Base-by-base conservation (phyloP, 2,329 filamentous ascomycete genomes). In the Xylaria sp. region DNA sequence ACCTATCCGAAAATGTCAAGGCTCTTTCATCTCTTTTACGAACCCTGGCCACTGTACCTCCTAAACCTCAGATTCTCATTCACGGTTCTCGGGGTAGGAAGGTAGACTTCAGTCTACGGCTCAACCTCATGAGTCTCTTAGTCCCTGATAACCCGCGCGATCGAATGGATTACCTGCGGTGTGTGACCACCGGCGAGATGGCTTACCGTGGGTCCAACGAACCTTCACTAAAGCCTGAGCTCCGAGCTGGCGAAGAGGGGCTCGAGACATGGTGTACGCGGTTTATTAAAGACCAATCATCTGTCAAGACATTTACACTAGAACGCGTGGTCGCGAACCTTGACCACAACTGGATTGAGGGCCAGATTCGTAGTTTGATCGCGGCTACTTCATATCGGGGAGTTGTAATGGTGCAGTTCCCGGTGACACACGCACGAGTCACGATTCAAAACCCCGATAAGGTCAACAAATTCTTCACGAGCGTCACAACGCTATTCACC, bases 101-200 rank as follows among this genome's bases (percentile, higher is more conserved):
- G 69, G 72, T 84, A 38, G 86, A 88, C 75, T 88, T 89, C 71
- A 81, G 83, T 65, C 76, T 88, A 67, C 84, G 83, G 73, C 77
- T 88, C 49, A 88, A 88, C 74, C 78, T 88, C 20, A 85, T 88
- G 83, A 80, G 77, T 57, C 78, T 88, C 11, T 79, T 89, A 5
- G 80, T 88, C 1, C 81, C 85, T 0, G 83, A 85, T 2, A 81
- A 84, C 63, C 75, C 80, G 7, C 75, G 74, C 28, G 72, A 79
- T 42, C 81, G 84, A 31, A 81, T 87, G 75, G 84, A 88, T 73
- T 88, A 88, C 75, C 79, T 88, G 53, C 83, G 85, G 26, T 83
- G 85, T 66, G 84, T 87, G 11, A 79, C 78, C 0, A 75, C 77
- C 20, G 84, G 82, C 44, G 86, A 89, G 78, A 66, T 83, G 62